Evolutionary conservation across 164 flowering plant species (phyloP), one percentile per base, ranked within the genome.

Genomic region (Stephania yunnanensis): DNA sequence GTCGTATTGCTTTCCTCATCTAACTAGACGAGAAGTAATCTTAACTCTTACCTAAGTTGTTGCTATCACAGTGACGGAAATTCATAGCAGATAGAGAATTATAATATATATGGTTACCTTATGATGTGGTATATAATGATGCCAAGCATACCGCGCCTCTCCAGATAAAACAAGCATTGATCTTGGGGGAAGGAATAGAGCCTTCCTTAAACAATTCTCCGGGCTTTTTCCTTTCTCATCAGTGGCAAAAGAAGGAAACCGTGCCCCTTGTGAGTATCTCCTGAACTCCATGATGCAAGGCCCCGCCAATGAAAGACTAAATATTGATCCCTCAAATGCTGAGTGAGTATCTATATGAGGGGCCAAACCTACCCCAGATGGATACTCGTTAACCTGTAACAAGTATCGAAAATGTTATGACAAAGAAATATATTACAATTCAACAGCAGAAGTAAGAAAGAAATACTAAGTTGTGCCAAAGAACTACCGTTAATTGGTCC

Each of bases 271-370:
- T 70, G 85, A 65, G 80, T 89, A 95, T 86, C 83, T 90, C 81
- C 99, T 86, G 80, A 95, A 93, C 79, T 95, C 99, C 96, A 95
- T 95, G 55, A 93, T 88, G 85, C 99, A 95, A 71, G 99, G 92
- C 67, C 99, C 98, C 12, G 97, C 92, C 82, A 95, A 83, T 70
- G 99, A 95, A 79, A 95, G 99, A 84, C 98, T 93, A 81, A 91
- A 91, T 69, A 95, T 95, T 30, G 73, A 84, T 71, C 86, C 95
- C 75, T 88, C 98, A 88, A 95, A 95, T 72, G 99, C 98, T 36
- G 99, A 95, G 84, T 93, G 98, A 17, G 99, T 93, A 82, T 95
- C 98, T 71, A 95, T 87, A 77, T 95, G 98, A 19, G 98, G 98
- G 69, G 98, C 87, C 85, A 95, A 84, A 11, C 97, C 98, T 73